Evolutionary conservation across 805 yeast genomes (phyloP).

Genomic region (Zygosaccharomyces bailii): DNA sequence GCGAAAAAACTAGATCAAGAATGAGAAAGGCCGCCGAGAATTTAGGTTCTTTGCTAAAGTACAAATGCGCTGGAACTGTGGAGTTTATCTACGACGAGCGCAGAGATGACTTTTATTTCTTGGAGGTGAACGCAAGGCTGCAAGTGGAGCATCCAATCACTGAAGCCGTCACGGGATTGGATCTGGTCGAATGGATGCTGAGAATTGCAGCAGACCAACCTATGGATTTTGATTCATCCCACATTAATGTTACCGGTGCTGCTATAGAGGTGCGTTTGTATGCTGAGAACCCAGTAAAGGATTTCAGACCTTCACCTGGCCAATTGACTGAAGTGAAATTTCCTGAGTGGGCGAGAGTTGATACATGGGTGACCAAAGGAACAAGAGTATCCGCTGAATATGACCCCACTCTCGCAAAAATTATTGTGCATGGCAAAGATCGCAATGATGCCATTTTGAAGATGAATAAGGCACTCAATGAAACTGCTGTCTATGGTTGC

Average conservation of each 20-base stretch:
- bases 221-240: constrained; percentile 62
- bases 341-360: constrained; percentile 91
- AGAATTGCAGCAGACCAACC: constrained; percentile 85
- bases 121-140: constrained; percentile 93
- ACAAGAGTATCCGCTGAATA: constrained; percentile 86
- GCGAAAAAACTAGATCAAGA: constrained; percentile 66
- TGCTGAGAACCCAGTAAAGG: constrained; percentile 96
- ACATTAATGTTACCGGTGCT: constrained; percentile 69
- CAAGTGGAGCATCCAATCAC: constrained; percentile 99
- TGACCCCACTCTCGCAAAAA: constrained; percentile 94
- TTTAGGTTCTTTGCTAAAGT: constrained; percentile 75
- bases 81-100: constrained; percentile 88
- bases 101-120: constrained; percentile 86
- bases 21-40: constrained; percentile 85
- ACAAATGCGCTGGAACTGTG: constrained; percentile 96
- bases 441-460: constrained; percentile 79
- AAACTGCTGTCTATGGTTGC: constrained; percentile 86
- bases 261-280: constrained; percentile 96
- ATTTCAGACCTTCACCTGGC: constrained; percentile 95
- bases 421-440: constrained; percentile 89
- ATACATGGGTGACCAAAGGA: constrained; percentile 91
- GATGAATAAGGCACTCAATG: constrained; percentile 75
- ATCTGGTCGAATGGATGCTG: constrained; percentile 96
- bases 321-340: constrained; percentile 79
- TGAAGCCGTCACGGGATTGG: constrained; percentile 91